Base-by-base conservation (phyloP, 768 basidiomycete genomes). In the Candolleomyces efflorescens region DNA sequence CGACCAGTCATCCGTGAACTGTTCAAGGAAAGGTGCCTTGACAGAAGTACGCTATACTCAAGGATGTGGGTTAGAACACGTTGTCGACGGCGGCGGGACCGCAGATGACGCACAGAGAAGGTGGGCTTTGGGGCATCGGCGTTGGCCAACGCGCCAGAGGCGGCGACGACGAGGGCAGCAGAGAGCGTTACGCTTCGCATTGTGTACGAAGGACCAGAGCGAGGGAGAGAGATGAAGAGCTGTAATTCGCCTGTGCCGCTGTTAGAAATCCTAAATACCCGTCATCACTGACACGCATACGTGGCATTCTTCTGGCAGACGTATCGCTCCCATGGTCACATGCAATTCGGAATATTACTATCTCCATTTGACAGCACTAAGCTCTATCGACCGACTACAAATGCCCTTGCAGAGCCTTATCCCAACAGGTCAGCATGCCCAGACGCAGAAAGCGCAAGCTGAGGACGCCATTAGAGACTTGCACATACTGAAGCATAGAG, bases 381-480 rank as follows among this genome's bases (percentile, higher is more conserved):
- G 60, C 55, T 58, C 60, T 59, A 63, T 60, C 56, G 53, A 44
- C 45, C 53, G 56, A 59, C 32, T 46, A 50, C 38, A 44, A 58
- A 36, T 41, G 46, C 56, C 63, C 51, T n/a, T n/a, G n/a, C n/a
- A n/a, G n/a, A n/a, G n/a, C n/a, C n/a, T 53, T 67, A 74, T 51
- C 93, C 90, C 54, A 97, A 79, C 62, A 97, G 73, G 72, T 98
- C 94, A 32, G 89, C 93, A 73, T 97, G 94, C n/a, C 94, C 95
- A 46, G 93, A 94, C 18, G 95, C 94, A 56, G 94, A 94, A 60
- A 98, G 76, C 9, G 94, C 95, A 50, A 96, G 83, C 92, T 95
- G 39, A 20, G 43, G 36, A 55, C 23, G 20, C 18, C 43, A 54
- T 46, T 48, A 59, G 24, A 2, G 5, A 38, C 15, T 20, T 36